These are phyloP conservation scores for Blakeslea trispora DNA, from an alignment of 371 early-diverging fungal species.

Conservation along the genomic window DNA sequence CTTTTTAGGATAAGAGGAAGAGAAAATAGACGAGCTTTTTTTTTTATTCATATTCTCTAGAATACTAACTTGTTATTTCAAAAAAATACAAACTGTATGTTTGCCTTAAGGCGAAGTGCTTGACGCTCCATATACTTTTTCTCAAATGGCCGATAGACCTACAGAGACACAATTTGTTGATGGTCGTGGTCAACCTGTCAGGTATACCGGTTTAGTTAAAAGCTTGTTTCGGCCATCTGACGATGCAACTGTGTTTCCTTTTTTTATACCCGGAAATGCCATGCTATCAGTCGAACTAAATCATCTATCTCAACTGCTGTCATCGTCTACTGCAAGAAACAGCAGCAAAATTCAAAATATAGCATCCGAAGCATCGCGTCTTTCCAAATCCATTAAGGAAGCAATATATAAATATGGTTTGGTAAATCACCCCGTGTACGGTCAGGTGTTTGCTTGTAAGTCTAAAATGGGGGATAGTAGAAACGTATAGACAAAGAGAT, in stretches of 20 bases:
- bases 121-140: constrained; percentile 29
- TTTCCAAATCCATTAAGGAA: constrained; percentile 55
- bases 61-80: too few species aligned
- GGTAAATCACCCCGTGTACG: constrained; percentile 42
- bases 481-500: background rate
- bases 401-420: constrained; percentile 59
- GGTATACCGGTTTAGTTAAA: constrained; percentile 60
- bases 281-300: constrained; percentile 63
- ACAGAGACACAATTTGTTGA: constrained; percentile 61
- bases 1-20: too few species aligned
- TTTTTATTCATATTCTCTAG: too few species aligned
- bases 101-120: constrained; percentile 25
- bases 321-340: background rate
- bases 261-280: constrained; percentile 71
- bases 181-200: constrained; percentile 59
- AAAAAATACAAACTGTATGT: too few species aligned
- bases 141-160: constrained; percentile 39
- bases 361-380: constrained; percentile 16
- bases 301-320: constrained; percentile 34
- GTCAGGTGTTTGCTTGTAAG: constrained; percentile 52
- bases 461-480: background rate
- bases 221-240: constrained; percentile 68
- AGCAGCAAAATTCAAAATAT: constrained; percentile 8
- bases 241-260: constrained; percentile 64
- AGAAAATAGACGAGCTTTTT: too few species aligned